Evolutionary conservation across 306 rosid genomes (phyloP), one percentile per base, ranked within the genome.

Genomic region (barrel medic (Medicago truncatula)): DNA sequence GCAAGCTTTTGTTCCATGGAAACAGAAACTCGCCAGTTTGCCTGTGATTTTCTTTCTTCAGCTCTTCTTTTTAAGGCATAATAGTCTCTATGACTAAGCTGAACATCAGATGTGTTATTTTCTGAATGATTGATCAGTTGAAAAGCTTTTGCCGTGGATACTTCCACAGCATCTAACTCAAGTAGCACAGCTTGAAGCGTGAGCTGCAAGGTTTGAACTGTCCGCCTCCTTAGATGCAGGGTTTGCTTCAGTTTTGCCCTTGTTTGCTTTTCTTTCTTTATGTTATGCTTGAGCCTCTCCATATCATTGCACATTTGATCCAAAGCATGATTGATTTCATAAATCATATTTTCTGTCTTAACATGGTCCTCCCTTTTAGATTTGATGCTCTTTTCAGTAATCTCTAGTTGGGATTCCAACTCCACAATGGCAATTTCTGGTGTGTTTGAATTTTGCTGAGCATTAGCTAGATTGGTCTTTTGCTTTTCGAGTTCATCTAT

Each of bases 401-500:
- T 67, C 67, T 78, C 79, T 13, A 85, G 82, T 53, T 78, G 80
- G 11, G 87, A 80, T 71, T 86, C 82, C 63, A 85, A 68, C 50
- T 83, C 76, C 11, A 73, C 38, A 68, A 85, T 70, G 54, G 11
- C 18, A 16, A 41, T 39, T 17, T 64, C 53, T 9, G 84, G 75
- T 6, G 44, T 17, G 18, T 75, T 52, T 8, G 69, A 73, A 38
- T 18, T 46, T 61, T 67, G 75, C 47, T 73, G 75, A 13, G 84
- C 87, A 31, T 20, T 49, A 44, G 78, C 83, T 43, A 90, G 87
- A 66, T 63, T 40, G 34, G 66, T 49, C 67, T 88, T 90, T 63
- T 79, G 71, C 73, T 34, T 82, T 40, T 86, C 88, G 2, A 90
- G 88, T 75, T 86, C 85, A 28, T 86, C 93, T 47, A 83, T 83